Evolutionary conservation across 2,329 filamentous ascomycete species (phyloP).

Genomic region (Aspergillus costaricaensis): DNA sequence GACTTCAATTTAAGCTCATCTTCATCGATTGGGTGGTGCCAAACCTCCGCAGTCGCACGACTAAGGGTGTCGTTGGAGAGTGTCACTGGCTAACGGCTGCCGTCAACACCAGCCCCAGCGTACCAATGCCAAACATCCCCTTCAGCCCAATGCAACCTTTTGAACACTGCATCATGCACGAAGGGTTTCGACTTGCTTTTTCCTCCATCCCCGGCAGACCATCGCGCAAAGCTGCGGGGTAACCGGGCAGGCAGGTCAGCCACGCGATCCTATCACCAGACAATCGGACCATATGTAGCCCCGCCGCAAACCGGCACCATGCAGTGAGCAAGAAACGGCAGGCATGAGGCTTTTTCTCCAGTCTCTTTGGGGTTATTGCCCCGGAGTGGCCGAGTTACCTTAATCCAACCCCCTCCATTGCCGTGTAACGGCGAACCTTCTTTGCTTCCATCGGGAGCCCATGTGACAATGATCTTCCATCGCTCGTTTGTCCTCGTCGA

Average conservation of each 20-base stretch:
- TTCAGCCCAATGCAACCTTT: slow-evolving; percentile 10
- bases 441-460: neutral
- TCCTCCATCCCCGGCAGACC: slow-evolving; percentile 3
- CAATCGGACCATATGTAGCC: slow-evolving; percentile 10
- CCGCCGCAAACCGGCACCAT: neutral
- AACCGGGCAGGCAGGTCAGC: slow-evolving; percentile 14
- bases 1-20: slow-evolving; percentile 4
- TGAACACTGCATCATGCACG: slow-evolving; percentile 10
- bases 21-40: neutral
- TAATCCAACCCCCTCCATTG: slow-evolving; percentile 6
- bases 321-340: neutral
- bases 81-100: neutral
- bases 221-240: slow-evolving; percentile 13
- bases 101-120: neutral
- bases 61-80: neutral
- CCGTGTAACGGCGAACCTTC: slow-evolving; percentile 3
- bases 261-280: slow-evolving; percentile 24
- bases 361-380: neutral
- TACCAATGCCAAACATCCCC: neutral
- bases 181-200: slow-evolving; percentile 4
- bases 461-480: slow-evolving; percentile 5
- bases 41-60: neutral
- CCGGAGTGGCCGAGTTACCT: neutral
- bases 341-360: neutral
- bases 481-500: neutral